Evolutionary conservation across 2,329 filamentous ascomycete genomes (phyloP), one percentile per base, ranked within the genome.

Genomic region (Colletotrichum viniferum): DNA sequence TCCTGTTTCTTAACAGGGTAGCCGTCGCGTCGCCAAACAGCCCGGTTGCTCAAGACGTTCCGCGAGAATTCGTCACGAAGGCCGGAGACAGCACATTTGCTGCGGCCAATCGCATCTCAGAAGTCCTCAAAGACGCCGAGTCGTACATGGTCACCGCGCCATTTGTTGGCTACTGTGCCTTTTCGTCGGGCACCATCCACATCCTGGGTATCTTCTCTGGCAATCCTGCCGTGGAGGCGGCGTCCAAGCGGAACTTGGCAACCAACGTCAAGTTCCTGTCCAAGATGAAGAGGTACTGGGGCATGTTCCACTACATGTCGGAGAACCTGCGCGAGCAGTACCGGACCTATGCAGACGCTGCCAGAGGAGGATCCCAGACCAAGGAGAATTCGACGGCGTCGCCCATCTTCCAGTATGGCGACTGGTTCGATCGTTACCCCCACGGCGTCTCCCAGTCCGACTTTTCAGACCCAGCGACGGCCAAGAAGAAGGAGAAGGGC

Each of bases 251-350:
- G 78, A 96, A 98, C 80, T 87, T 98, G 18, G 92, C 94, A 1
- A 94, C 93, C 78, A 98, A 98, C 78, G 94, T 98, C 80, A 95
- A 94, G 81, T 98, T 97, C 80, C 86, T 99, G 60, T 94, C 94
- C 70, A 97, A 95, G 84, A 98, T 98, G 95, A 98, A 98, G 87
- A 95, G 95, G 76, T 96, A 97, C 81, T 99, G 97, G 97, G 97
- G 96, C 76, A 98, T 98, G 94, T 98, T 98, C 82, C 95, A 98
- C 82, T 98, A 96, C 86, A 96, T 98, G 90, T 94, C 95, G 1
- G 96, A 98, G 82, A 97, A 96, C 80, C 89, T 98, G 43, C 96
- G 97, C 75, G 94, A 96, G 70, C 92, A 97, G 76, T 99, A 98
- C 82, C 92, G 94, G 67, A 91, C 92, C 63, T 96, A 96, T 79